Base-by-base conservation (phyloP, 2,329 filamentous ascomycete species). In the Waltergamsia citrina region DNA sequence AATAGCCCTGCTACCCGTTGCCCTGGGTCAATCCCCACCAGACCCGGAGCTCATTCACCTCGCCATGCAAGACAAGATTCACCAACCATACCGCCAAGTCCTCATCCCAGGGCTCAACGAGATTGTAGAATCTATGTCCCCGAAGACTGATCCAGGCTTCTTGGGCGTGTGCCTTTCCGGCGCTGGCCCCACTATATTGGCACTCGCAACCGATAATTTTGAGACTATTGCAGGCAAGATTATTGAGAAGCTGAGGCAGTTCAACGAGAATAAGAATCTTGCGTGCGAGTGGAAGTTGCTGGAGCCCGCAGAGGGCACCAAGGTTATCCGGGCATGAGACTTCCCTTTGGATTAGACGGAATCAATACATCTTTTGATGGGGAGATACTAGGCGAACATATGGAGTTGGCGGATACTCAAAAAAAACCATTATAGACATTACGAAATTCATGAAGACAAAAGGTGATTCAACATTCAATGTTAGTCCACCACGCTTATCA, bases 21-120 rank as follows among this genome's bases (percentile, higher is more conserved):
- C 88, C 1, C 71, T 98, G 29, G 87, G 88, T 43, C 81, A 86
- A 55, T 90, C 84, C 7, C 90, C 92, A 8, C 90, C 88, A 2
- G 83, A 95, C 52, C 81, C 92, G 16, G 81, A 93, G 48, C 81
- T 94, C 59, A 98, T 98, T 56, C 93, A 93, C 64, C 78, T 93
- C 31, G 90, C 88, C 30, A 98, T 98, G 92, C 92, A 96, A 63
- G 92, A 98, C 66, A 94, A 88, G 62, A 78, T 98, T 40, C 92
- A 98, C 63, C 92, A 98, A 60, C 92, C 87, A 28, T 96, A 98
- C 65, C 81, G 92, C 35, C 81, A 92, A 60, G 81, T 74, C 3
- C 74, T 98, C 41, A 94, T 98, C 46, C 92, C 92, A 2, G 92
- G 90, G 1, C 71, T 98, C 37, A 82, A 84, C 12, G 83, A 94